Evolutionary conservation across 1,284 basidiomycete genomes (phyloP).

Genomic region (Cryptococcus wingfieldii): DNA sequence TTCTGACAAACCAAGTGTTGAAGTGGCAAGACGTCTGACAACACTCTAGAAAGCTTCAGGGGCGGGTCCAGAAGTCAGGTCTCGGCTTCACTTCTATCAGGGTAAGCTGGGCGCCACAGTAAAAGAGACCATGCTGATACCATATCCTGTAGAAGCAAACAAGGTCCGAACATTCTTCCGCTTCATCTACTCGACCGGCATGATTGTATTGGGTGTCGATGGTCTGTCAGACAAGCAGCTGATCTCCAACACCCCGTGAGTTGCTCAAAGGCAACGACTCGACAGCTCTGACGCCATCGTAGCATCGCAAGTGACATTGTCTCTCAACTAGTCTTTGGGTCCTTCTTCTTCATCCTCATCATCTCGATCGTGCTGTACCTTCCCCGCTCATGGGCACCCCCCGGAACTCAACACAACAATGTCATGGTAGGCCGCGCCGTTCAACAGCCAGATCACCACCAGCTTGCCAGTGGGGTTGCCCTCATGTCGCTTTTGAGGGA

Average conservation of each 20-base stretch:
- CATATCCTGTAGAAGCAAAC: constrained; percentile 45
- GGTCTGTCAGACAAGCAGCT: constrained; percentile 16
- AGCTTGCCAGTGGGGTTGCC: constrained; percentile 17
- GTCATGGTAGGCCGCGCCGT: constrained; percentile 20
- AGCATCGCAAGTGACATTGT: constrained; percentile 10
- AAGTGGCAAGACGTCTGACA: background rate
- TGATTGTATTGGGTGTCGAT: constrained; percentile 25
- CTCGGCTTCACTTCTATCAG: constrained; percentile 32
- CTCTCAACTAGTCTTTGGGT: constrained; percentile 15
- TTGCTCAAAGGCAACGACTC: background rate
- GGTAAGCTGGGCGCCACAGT: constrained; percentile 44
- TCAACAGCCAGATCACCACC: background rate
- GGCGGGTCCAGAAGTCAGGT: constrained; percentile 32
- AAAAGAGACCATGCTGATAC: constrained; percentile 94
- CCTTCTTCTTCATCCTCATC: constrained; percentile 24
- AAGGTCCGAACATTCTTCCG: constrained; percentile 34
- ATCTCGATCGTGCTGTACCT: constrained; percentile 26
- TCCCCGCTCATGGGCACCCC: constrained; percentile 15
- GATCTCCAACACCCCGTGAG: constrained; percentile 20
- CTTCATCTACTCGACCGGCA: constrained; percentile 14
- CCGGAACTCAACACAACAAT: background rate
- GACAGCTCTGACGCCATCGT: too few relatives aligned
- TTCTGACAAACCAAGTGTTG: background rate
- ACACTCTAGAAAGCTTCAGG: constrained; percentile 26
- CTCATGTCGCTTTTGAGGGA: constrained; percentile 33